Evolutionary conservation across 805 yeast species (phyloP), one percentile per base, ranked within the genome.

Genomic region (Starmerella geochares): DNA sequence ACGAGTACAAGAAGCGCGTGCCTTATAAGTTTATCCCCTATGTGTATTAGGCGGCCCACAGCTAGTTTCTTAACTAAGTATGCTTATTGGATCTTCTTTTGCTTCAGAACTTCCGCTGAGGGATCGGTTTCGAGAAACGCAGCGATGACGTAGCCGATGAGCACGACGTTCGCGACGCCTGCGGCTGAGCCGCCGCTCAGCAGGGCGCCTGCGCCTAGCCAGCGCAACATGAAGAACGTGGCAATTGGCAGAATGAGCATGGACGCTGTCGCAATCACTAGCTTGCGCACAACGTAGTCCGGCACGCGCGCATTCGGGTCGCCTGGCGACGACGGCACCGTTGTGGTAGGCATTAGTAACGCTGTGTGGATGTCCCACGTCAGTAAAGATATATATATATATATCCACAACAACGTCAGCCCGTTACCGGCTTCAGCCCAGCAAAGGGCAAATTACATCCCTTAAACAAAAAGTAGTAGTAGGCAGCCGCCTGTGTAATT

Each of bases 11-110:
- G 67, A 71, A 65, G 51, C 62, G 67, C 56, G 98, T 92, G 28
- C 96, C 95, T 14, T 90, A 82, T 66, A 83, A 86, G 64, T 87
- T 92, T 54, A 75, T 92, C 55, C 98, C 98, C 4, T 87, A 80
- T 60, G 67, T 92, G 6, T 90, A 87, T 65, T 88, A 67, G 65
- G 25, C n/a, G 10, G 19, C 27, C 17, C 21, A 23, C 19, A 38
- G 4, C 19, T 25, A 23, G 28, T 21, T 23, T 23, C 8, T 37
- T 3, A 37, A 3, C n/a, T 5, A n/a, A n/a, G n/a, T n/a, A n/a
- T n/a, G n/a, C 5, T 25, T 20, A 48, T 36, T 54, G 47, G 21
- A 21, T 16, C 46, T 56, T 52, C 53, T 56, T 56, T 33, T 43
- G 28, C 23, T 51, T 37, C 13, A 29, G 32, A 20, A 19, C 43